Base-by-base conservation (phyloP, 257 asterid species). In the Solanum rostratum region DNA sequence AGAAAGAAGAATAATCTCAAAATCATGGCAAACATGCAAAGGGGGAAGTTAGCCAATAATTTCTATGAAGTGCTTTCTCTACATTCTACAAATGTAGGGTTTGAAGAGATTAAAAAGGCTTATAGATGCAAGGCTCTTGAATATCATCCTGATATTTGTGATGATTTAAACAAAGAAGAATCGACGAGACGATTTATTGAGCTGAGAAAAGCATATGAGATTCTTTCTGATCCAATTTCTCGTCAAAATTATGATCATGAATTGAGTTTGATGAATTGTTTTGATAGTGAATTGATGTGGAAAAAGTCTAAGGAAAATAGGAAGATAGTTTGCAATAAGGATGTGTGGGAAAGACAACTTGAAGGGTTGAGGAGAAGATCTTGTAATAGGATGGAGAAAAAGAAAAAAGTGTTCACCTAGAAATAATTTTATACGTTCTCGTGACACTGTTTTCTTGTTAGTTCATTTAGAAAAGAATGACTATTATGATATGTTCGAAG, bases 321-420 rank as follows among this genome's bases (percentile, higher is more conserved):
- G 6, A 41, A 33, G 10, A 22, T 30, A 15, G 22, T 18, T 22
- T 89, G 80, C n/a, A 45, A 70, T 7, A 87, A 88, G 83, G 89
- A 88, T 73, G 89, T 88, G 22, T 92, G 92, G 94, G 91, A 90
- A 86, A 92, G 85, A 85, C 94, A 92, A 80, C 91, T 92, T n/a
- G 71, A 71, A 80, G 92, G 86, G 50, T 54, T 91, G 86, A 87
- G 74, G 46, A 84, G 45, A 15, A 83, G 92, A 65, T 91, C 88
- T 24, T 65, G 14, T 65, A 43, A 84, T 66, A 88, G 89, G 78
- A 76, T 87, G 84, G 85, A 73, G 78, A 90, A 68, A 50, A 88
- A 49, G 69, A 80, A 81, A 10, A 41, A 37, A 14, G 10, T 24
- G 10, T 27, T 24, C 11, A 49, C 10, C 43, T 49, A 49, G 41